phyloP scores from a whole-genome alignment of 441 rosid species.

The Adansonia rubrostipa region DNA sequence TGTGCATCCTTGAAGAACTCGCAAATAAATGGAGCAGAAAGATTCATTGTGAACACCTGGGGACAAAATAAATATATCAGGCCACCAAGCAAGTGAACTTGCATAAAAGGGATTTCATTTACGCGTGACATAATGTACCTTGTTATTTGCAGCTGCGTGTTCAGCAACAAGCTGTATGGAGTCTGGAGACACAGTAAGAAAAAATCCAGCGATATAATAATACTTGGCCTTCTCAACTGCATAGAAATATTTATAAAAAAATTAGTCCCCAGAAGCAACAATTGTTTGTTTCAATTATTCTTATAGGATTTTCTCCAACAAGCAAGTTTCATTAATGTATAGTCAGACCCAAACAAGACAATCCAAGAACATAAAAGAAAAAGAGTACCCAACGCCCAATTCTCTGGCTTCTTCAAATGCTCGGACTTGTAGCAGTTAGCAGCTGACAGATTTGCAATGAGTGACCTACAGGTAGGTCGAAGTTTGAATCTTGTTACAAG shows the following conservation, averaged over 20 bases:
- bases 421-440: slow-evolving; percentile 93
- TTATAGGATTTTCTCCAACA: neutral
- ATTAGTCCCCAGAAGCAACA: slow-evolving; percentile 19
- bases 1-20: slow-evolving; percentile 94
- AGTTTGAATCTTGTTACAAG: slow-evolving; percentile 6
- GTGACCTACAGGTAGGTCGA: slow-evolving; percentile 58
- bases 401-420: slow-evolving; percentile 72
- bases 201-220: slow-evolving; percentile 92
- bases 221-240: slow-evolving; percentile 97
- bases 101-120: neutral
- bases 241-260: neutral
- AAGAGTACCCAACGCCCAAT: slow-evolving; percentile 74
- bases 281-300: slow-evolving; percentile 2
- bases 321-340: neutral
- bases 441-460: slow-evolving; percentile 78
- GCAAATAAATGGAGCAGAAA: slow-evolving; percentile 96
- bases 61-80: slow-evolving; percentile 27
- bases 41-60: slow-evolving; percentile 89
- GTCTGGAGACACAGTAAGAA: slow-evolving; percentile 94
- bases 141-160: slow-evolving; percentile 91
- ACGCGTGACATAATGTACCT: slow-evolving; percentile 44
- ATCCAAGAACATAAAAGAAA: slow-evolving; percentile 21
- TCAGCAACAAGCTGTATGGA: slow-evolving; percentile 89
- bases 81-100: slow-evolving; percentile 15
- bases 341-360: neutral